Conservation (phyloP, 805 yeast species). For the Metschnikowia kofuensis region DNA sequence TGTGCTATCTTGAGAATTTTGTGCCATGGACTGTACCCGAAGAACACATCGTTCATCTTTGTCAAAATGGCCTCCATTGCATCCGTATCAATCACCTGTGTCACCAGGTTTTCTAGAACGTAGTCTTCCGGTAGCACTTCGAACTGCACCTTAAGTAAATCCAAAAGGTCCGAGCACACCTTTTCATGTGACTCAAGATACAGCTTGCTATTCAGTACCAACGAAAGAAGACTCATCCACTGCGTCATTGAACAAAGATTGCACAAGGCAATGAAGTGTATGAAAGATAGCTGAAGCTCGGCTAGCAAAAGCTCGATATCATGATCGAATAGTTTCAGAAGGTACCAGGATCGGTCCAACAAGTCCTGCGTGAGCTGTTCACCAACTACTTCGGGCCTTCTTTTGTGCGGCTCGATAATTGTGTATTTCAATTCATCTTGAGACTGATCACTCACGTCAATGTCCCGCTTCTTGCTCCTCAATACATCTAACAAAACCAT, state of each 20-base stretch:
- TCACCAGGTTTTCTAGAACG: slow-evolving; percentile 17
- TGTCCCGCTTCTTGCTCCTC: slow-evolving; percentile 15
- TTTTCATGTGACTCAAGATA: slow-evolving; percentile 21
- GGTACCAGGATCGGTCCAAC: slow-evolving; percentile 61
- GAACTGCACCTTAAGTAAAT: slow-evolving; percentile 35
- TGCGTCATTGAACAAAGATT: slow-evolving; percentile 63
- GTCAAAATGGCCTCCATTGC: slow-evolving; percentile 19
- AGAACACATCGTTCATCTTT: slow-evolving; percentile 16
- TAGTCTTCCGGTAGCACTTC: slow-evolving; percentile 43
- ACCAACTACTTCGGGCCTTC: slow-evolving; percentile 25
- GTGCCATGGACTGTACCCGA: slow-evolving; percentile 18
- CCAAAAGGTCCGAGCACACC: slow-evolving; percentile 32
- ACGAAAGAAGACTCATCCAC: slow-evolving; percentile 53
- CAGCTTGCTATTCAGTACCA: slow-evolving; percentile 33
- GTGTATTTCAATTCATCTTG: slow-evolving; percentile 41
- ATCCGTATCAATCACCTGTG: slow-evolving; percentile 19
- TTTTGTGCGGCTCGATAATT: slow-evolving; percentile 38
- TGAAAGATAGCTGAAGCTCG: slow-evolving; percentile 53
- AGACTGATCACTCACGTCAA: slow-evolving; percentile 23
- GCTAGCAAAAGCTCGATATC: slow-evolving; percentile 37
- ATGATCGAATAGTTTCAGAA: slow-evolving; percentile 35
- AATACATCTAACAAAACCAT: slow-evolving; percentile 38
- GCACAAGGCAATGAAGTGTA: slow-evolving; percentile 51
- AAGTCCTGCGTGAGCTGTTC: slow-evolving; percentile 47
- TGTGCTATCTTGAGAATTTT: slow-evolving; percentile 8